Evolutionary conservation across 192 early-diverging fungal genomes (phyloP), one percentile per base, ranked within the genome.

Genomic region (Backusella liffmaniae): DNA sequence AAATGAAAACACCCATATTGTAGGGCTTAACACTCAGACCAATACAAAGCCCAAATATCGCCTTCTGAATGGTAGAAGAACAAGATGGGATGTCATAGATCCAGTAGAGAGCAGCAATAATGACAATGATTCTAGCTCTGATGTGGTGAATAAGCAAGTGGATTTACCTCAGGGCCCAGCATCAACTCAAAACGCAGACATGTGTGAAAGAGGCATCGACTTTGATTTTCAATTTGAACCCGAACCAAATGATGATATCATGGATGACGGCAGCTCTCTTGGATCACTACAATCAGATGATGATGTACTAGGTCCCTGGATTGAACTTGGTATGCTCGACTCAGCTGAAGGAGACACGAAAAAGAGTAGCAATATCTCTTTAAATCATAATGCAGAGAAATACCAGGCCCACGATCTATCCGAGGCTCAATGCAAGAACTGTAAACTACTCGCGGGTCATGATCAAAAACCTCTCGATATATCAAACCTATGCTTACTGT

Each of bases 291-390:
- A 74, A 42, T 77, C 75, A 30, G 80, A 81, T 15, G 76, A 81
- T 21, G 74, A 79, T 39, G 78, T 79, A 5, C 49, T 79, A 4
- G 78, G 78, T 15, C 78, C 78, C 26, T 79, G 78, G 78, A 70
- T 75, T 39, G 67, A 75, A 39, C 37, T 56, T 37, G 65, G 67
- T 21, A 18, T 74, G 41, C 18, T 74, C 12, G 42, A 36, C 12
- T 62, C 21, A 29, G 23, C 13, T 29, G 21, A 3, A 26, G 23
- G 9, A 62, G 56, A 62, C 7, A 62, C 9, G 65, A 39, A 15
- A 36, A 66, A 39, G 5, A 59, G 51, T 30, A n/a, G n/a, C 12
- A 8, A 9, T 1, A 4, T 7, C 9, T 13, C 23, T 29, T 62
- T 5, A 8, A 4, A 26, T 62, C 12, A 62, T 29, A 32, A 32